Conservation (phyloP, 352 stramenopile species). For the Phytophthora hybrid region DNA sequence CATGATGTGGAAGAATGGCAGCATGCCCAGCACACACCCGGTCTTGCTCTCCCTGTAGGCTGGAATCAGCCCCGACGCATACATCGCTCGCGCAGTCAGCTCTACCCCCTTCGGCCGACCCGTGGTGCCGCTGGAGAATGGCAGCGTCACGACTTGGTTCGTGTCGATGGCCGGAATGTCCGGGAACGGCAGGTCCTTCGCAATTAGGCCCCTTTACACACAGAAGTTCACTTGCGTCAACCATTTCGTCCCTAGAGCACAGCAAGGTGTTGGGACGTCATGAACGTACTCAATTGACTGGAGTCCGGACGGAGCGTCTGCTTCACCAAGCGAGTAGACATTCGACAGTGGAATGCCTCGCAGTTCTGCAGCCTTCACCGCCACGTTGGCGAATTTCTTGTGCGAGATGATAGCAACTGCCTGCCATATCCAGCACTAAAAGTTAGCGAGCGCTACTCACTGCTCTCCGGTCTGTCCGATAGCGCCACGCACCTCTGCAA, state of each 20-base stretch:
- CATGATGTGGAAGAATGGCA: constrained; percentile 96
- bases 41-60: constrained; percentile 43
- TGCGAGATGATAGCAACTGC: not conserved
- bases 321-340: constrained; percentile 38
- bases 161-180: constrained; percentile 25
- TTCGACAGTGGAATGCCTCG: constrained; percentile 1
- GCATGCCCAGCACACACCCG: constrained; percentile 38
- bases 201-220: constrained; percentile 60
- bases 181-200: constrained; percentile 22
- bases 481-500: not conserved
- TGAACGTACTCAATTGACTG: constrained; percentile 43
- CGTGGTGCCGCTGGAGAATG: constrained; percentile 94
- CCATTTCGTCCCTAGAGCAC: too few relatives aligned
- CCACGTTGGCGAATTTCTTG: not conserved
- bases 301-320: not conserved
- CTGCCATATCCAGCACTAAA: not conserved
- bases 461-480: not conserved
- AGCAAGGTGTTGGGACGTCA: too few relatives aligned
- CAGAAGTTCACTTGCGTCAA: not conserved
- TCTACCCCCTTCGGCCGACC: constrained; percentile 90
- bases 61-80: constrained; percentile 72
- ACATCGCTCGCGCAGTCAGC: constrained; percentile 84
- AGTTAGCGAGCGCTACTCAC: not conserved
- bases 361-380: not conserved
- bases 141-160: constrained; percentile 53